phyloP scores from a whole-genome alignment of 805 yeast genomes.

The Sporopachydermia quercuum region DNA sequence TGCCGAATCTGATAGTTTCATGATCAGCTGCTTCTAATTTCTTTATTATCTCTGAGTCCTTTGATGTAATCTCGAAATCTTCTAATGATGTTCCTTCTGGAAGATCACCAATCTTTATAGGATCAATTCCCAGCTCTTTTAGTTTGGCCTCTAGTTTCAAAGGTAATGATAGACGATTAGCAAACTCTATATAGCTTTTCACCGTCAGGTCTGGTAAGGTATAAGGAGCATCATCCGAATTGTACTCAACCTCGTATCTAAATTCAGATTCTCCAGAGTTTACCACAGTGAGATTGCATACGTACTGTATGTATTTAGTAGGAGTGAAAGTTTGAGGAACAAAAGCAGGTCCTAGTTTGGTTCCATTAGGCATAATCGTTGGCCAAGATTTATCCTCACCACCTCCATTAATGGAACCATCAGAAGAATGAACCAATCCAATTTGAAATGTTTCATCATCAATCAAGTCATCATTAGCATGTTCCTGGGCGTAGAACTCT shows the following conservation, averaged over 20 bases:
- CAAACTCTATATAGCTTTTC: conserved; percentile 45
- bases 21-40: conserved; percentile 5
- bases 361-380: conserved; percentile 37
- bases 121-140: conserved; percentile 3
- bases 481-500: conserved; percentile 9
- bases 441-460: conserved; percentile 8
- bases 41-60: conserved; percentile 1
- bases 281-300: conserved; percentile 40
- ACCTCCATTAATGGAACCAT: conserved; percentile 10
- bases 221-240: conserved; percentile 48
- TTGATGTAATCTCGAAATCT: neutral
- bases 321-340: conserved; percentile 61
- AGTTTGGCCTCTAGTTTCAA: conserved; percentile 7
- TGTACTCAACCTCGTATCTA: conserved; percentile 48
- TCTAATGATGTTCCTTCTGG: no score
- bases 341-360: conserved; percentile 65
- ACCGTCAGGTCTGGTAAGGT: conserved; percentile 41
- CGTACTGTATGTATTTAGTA: conserved; percentile 56
- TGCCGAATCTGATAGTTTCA: conserved; percentile 9
- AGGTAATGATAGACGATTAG: conserved; percentile 36
- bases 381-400: conserved; percentile 44
- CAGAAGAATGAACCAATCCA: conserved; percentile 10
- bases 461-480: conserved; percentile 18
- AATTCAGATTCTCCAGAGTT: conserved; percentile 32
- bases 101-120: no score